Percentiles rank a stretch among this genome's conserved stretches.
Conservation (phyloP, 2,329 filamentous ascomycete genomes). For the Ascochyta fabae region DNA sequence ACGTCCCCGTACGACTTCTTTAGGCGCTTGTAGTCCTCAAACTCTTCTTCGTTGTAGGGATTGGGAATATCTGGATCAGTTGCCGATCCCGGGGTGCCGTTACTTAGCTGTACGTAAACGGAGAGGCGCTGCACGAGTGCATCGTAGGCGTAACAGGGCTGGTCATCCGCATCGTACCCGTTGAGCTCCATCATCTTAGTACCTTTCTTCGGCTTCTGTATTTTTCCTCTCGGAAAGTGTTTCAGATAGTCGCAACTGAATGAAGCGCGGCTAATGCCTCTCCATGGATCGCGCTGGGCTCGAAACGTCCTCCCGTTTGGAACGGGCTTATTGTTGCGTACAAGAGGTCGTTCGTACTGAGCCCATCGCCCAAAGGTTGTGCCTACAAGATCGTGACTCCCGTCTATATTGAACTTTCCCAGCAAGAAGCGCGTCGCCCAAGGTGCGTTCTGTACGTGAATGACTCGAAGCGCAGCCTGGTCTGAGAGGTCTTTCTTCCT, state of each 20-base stretch:
- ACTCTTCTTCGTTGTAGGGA: constrained; percentile 52
- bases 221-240: constrained; percentile 47
- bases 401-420: constrained; percentile 60
- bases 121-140: constrained; percentile 58
- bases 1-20: constrained; percentile 39
- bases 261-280: constrained; percentile 56
- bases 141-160: constrained; percentile 56
- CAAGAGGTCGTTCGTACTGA: constrained; percentile 55
- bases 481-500: constrained; percentile 42
- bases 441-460: constrained; percentile 61
- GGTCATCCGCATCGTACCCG: constrained; percentile 54
- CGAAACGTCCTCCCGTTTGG: constrained; percentile 59
- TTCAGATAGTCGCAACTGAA: constrained; percentile 62
- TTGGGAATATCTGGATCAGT: constrained; percentile 53
- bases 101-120: constrained; percentile 59
- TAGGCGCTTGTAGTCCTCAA: constrained; percentile 41
- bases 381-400: constrained; percentile 55
- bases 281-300: constrained; percentile 58
- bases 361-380: constrained; percentile 60
- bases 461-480: constrained; percentile 48
- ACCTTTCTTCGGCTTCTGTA: constrained; percentile 20
- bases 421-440: constrained; percentile 59
- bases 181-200: constrained; percentile 60
- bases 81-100: constrained; percentile 48
- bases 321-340: constrained; percentile 59